These are phyloP conservation scores for Hypericum perforatum DNA, from an alignment of 345 rosid genomes.

Conservation along the genomic window DNA sequence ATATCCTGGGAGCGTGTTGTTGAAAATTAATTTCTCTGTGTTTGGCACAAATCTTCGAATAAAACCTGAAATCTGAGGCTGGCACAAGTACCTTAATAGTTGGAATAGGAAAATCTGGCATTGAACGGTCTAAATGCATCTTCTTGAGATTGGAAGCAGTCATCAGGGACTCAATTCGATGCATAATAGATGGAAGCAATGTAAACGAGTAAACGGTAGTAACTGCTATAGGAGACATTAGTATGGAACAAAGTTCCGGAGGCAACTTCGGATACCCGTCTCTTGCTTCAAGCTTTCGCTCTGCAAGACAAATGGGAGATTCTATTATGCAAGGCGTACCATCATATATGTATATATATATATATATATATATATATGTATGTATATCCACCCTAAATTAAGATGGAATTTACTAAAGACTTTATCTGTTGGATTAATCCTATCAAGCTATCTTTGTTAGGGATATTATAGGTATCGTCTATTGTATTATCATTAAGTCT, in stretches of 20 bases:
- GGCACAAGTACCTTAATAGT: slow-evolving; percentile 45
- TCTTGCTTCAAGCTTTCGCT: slow-evolving; percentile 6
- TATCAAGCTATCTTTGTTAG: no score
- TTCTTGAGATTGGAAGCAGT: slow-evolving; percentile 57
- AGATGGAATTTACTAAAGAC: no score
- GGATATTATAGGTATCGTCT: no score
- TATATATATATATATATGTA: no score
- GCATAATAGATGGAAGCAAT: slow-evolving; percentile 70
- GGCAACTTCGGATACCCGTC: slow-evolving; percentile 57
- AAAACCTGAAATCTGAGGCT: no score
- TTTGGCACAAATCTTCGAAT: no score
- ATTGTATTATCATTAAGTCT: no score
- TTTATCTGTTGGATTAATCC: no score
- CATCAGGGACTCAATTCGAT: slow-evolving; percentile 68
- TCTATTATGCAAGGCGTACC: slow-evolving; percentile 9
- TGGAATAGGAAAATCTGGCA: slow-evolving; percentile 46
- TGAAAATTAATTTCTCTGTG: no score
- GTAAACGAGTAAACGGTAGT: slow-evolving; percentile 59
- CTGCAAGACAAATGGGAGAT: background rate
- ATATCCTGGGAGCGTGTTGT: no score
- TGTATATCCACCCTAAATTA: no score
- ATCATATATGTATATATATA: no score
- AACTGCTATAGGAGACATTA: slow-evolving; percentile 56
- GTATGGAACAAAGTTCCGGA: slow-evolving; percentile 64
- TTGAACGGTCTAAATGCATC: slow-evolving; percentile 28